Evolutionary conservation across 75 land plant species (phyloP).

Genomic region (Pinus taeda): DNA sequence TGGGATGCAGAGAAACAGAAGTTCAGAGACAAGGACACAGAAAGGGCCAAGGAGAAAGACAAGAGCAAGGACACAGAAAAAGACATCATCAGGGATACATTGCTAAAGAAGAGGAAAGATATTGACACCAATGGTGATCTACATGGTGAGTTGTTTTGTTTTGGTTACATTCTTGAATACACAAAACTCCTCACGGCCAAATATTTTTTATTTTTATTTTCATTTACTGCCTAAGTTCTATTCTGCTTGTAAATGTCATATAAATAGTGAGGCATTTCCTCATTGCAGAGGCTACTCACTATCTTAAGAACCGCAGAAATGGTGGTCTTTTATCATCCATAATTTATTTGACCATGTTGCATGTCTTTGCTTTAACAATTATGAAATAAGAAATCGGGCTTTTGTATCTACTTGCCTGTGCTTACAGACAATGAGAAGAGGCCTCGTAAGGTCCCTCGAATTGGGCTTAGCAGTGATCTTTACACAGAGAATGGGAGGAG

Average conservation of each 20-base stretch:
- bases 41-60: conserved; percentile 8
- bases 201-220: not conserved
- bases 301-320: not conserved
- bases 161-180: not conserved
- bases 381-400: conserved; percentile 13
- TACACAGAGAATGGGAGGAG: conserved; percentile 33
- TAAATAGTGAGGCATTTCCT: conserved; percentile 6
- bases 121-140: conserved; percentile 37
- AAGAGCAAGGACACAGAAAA: conserved; percentile 13
- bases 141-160: conserved; percentile 44
- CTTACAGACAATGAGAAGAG: conserved; percentile 39
- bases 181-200: not conserved
- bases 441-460: conserved; percentile 38
- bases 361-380: conserved; percentile 15
- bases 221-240: not conserved
- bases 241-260: conserved; percentile 3
- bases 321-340: conserved; percentile 3
- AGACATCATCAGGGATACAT: conserved; percentile 11
- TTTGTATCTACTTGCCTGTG: conserved; percentile 16
- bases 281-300: conserved; percentile 2
- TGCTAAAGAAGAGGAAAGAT: conserved; percentile 39
- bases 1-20: conserved; percentile 9
- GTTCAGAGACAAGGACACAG: conserved; percentile 5
- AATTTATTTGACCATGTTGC: conserved; percentile 1
- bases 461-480: conserved; percentile 15